These are phyloP conservation scores for Dittrichia graveolens DNA, from an alignment of 129 eudicot genomes.

Conservation along the genomic window DNA sequence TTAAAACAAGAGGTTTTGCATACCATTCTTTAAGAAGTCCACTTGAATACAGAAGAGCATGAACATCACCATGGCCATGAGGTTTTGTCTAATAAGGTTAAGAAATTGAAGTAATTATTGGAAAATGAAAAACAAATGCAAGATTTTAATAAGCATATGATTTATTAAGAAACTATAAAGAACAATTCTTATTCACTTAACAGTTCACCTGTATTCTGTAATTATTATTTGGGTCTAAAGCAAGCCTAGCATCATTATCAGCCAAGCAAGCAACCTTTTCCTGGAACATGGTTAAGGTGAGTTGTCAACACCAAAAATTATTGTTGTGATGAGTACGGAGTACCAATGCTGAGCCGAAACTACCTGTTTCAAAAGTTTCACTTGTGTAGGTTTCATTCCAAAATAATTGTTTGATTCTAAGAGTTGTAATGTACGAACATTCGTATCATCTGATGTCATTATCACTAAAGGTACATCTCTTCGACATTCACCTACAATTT, in stretches of 20 bases:
- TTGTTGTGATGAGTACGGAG: background rate
- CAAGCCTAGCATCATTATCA: slow-evolving; percentile 96
- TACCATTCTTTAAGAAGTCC: slow-evolving; percentile 89
- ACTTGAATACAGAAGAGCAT: slow-evolving; percentile 88
- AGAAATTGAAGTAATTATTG: background rate
- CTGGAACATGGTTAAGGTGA: slow-evolving; percentile 42
- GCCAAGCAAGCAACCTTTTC: slow-evolving; percentile 99
- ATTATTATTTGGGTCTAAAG: slow-evolving; percentile 73
- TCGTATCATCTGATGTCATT: slow-evolving; percentile 99
- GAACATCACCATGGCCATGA: slow-evolving; percentile 99
- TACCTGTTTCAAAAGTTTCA: slow-evolving; percentile 94
- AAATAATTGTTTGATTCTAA: slow-evolving; percentile 76
- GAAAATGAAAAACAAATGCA: background rate
- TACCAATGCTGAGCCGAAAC: background rate
- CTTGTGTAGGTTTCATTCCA: slow-evolving; percentile 93
- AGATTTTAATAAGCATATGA: background rate
- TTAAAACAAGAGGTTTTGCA: slow-evolving; percentile 14
- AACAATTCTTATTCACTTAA: background rate
- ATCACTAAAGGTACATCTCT: slow-evolving; percentile 83
- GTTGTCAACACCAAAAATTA: background rate
- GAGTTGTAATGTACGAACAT: slow-evolving; percentile 67
- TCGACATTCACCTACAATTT: slow-evolving; percentile 54
- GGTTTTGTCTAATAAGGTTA: slow-evolving; percentile 71
- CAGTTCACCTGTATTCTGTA: slow-evolving; percentile 75
- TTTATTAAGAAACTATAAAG: background rate